These are phyloP conservation scores for Ligustrum vulgare DNA, from an alignment of 257 asterid genomes.

Conservation along the genomic window DNA sequence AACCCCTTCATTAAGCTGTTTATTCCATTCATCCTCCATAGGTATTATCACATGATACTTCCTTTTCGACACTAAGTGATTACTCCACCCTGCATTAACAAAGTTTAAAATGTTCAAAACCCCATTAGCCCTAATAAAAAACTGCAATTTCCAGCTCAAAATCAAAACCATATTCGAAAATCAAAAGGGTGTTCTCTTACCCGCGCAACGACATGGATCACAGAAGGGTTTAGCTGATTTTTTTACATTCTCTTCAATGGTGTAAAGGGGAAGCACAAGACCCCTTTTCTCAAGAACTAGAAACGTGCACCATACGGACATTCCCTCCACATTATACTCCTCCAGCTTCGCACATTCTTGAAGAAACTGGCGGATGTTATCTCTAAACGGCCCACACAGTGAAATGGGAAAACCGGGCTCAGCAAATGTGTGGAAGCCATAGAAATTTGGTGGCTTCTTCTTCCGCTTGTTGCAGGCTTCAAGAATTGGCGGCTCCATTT, in stretches of 20 bases:
- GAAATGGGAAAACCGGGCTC: constrained; percentile 56
- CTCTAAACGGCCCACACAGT: constrained; percentile 58
- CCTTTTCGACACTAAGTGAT: constrained; percentile 76
- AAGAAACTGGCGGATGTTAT: constrained; percentile 64
- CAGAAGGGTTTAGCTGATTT: constrained; percentile 57
- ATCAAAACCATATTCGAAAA: constrained; percentile 12
- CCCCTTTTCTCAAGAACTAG: constrained; percentile 65
- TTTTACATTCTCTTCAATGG: constrained; percentile 68
- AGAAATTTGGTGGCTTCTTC: constrained; percentile 41
- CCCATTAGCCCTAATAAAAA: constrained; percentile 3
- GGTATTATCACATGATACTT: constrained; percentile 90
- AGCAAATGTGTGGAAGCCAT: constrained; percentile 61
- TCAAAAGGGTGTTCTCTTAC: constrained; percentile 33
- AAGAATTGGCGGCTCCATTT: constrained; percentile 28
- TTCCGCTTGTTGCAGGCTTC: constrained; percentile 33
- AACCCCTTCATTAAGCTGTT: constrained; percentile 49
- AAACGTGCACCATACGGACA: constrained; percentile 69
- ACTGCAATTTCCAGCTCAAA: not conserved
- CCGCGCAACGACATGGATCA: constrained; percentile 74
- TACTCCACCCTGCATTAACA: constrained; percentile 73
- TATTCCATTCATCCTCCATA: constrained; percentile 65
- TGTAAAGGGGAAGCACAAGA: constrained; percentile 65
- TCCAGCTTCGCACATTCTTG: constrained; percentile 58
- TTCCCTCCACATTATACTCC: constrained; percentile 54
- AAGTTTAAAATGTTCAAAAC: constrained; percentile 1